Evolutionary conservation across 2,329 filamentous ascomycete genomes (phyloP), one percentile per base, ranked within the genome.

Genomic region (Trichoderma sp.): DNA sequence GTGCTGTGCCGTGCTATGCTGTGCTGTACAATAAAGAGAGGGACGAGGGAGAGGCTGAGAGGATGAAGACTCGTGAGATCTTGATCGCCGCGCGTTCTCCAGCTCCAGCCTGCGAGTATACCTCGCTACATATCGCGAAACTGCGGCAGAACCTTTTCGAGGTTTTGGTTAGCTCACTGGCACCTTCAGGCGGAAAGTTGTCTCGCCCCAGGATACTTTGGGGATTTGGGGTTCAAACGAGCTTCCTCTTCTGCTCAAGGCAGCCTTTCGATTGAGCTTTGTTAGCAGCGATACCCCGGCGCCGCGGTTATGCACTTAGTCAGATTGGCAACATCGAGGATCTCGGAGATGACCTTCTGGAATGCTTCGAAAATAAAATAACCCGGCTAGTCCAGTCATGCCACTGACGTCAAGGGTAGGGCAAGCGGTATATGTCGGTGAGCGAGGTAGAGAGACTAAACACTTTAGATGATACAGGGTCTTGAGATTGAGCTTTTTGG

Each of bases 291-390:
- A 51, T 51, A 57, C 53, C 65, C 65, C 21, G 53, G 65, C 56
- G 8, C n/a, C 62, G 26, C 43, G 62, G 62, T 39, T 34, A 47
- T 34, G 62, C 62, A 53, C 39, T 65, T 60, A 47, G 36, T 68
- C 56, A 68, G 34, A 53, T 32, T 68, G 18, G 53, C 34, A 66
- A 30, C 28, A 69, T 69, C 65, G 65, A 47, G 36, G 56, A 69
- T 69, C 56, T 69, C 65, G 65, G 56, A 69, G 36, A 69, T 69
- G 65, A 69, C 65, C 65, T 69, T 69, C 65, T 69, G 65, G 65
- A 69, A 69, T 24, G 8, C 26, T 60, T 68, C 36, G 36, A 60
- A 68, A 43, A 39, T 18, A 39, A 39, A 18, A n/a, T 12, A 30
- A 18, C 47, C 64, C 36, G 18, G 32, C 62, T 28, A 36, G 3